Percentiles rank a stretch among this genome's conserved stretches.
Evolutionary conservation across 2,329 filamentous ascomycete species (phyloP).

Genomic region (Albophoma yamanashiensis): DNA sequence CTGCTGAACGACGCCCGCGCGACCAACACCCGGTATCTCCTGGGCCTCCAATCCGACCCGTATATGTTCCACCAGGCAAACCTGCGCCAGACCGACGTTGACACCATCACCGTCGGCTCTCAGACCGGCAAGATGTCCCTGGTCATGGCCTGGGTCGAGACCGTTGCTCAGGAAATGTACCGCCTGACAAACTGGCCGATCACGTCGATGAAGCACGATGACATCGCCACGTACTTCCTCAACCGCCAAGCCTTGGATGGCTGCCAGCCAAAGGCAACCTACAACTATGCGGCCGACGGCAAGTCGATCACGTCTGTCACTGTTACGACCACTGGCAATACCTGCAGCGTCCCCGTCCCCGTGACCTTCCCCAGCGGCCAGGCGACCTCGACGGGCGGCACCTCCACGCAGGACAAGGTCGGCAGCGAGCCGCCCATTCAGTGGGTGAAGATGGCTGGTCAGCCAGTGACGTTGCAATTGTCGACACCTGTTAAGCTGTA

Average conservation of each 20-base stretch:
- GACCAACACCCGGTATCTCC: slow-evolving; percentile 44
- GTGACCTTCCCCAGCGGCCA: slow-evolving; percentile 38
- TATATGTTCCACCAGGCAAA: slow-evolving; percentile 58
- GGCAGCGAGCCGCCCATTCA: slow-evolving; percentile 42
- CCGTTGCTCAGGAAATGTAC: slow-evolving; percentile 39
- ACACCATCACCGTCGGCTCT: slow-evolving; percentile 35
- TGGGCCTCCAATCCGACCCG: slow-evolving; percentile 42
- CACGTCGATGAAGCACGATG: slow-evolving; percentile 23
- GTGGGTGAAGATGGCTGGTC: slow-evolving; percentile 35
- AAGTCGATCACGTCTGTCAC: slow-evolving; percentile 38
- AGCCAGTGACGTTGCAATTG: slow-evolving; percentile 29
- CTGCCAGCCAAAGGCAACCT: slow-evolving; percentile 38
- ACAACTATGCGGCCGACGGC: slow-evolving; percentile 28
- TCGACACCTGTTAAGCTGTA: not conserved
- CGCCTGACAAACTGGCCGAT: slow-evolving; percentile 27
- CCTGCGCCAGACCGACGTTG: slow-evolving; percentile 37
- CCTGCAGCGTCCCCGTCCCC: slow-evolving; percentile 39
- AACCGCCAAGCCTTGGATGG: slow-evolving; percentile 40
- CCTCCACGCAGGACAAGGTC: slow-evolving; percentile 34
- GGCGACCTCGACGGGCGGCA: slow-evolving; percentile 29
- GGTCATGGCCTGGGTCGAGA: slow-evolving; percentile 47
- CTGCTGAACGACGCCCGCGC: slow-evolving; percentile 38
- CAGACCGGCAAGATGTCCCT: slow-evolving; percentile 35
- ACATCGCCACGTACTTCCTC: slow-evolving; percentile 38
- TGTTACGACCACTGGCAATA: slow-evolving; percentile 36